Conservation (phyloP, 768 basidiomycete species). For the Suillus spraguei region DNA sequence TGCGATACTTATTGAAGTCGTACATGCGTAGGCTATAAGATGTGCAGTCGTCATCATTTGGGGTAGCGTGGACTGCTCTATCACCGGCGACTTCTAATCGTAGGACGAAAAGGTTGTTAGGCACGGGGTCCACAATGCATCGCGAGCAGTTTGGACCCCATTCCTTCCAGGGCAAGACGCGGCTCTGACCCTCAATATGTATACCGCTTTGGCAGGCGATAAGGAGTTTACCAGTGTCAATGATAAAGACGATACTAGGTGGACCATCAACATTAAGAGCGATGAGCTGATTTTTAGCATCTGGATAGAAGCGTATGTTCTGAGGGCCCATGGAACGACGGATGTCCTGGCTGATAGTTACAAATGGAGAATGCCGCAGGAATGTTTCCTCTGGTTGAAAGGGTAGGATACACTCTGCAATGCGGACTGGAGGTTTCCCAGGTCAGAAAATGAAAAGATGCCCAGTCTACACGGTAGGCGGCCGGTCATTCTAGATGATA, state of each 20-base stretch:
- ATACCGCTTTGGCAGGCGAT: neutral
- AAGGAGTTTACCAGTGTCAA: neutral
- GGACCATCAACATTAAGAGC: conserved; percentile 3
- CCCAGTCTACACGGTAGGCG: neutral
- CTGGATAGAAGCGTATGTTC: neutral
- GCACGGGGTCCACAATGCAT: neutral
- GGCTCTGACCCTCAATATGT: conserved; percentile 1
- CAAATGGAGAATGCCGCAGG: conserved; percentile 2
- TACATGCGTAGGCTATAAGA: conserved; percentile 1
- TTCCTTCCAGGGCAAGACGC: neutral
- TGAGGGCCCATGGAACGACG: neutral
- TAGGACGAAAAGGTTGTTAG: neutral
- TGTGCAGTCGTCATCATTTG: neutral
- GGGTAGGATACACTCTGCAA: conserved; percentile 1
- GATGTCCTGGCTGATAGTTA: neutral
- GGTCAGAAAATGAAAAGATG: conserved; percentile 3
- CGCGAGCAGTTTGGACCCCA: conserved; percentile 3
- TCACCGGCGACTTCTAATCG: conserved; percentile 1
- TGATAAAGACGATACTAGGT: neutral
- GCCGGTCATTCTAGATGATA: neutral
- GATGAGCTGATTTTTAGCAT: conserved; percentile 3
- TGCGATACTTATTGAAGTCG: conserved; percentile 2
- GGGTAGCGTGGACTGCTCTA: conserved; percentile 2
- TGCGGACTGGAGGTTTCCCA: neutral
- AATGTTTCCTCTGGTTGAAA: conserved; percentile 1